Percentiles rank a stretch among this genome's conserved stretches.
phyloP scores from a whole-genome alignment of 208 protist genomes.

The Leishmania mexicana region DNA sequence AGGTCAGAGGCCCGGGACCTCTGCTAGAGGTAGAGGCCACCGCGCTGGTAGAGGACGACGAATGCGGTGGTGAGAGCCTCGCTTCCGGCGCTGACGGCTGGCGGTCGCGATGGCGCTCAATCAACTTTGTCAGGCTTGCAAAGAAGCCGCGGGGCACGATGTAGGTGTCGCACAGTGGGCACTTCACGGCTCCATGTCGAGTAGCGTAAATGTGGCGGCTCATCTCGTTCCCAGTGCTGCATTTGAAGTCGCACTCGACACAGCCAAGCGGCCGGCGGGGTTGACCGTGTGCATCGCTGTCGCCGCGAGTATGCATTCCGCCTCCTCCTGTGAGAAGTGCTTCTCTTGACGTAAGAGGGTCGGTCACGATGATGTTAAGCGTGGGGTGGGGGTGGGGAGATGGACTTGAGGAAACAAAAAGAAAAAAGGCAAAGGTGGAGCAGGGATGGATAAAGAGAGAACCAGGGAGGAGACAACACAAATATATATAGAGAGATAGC shows the following conservation, averaged over 20 bases:
- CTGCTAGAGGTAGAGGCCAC: constrained; percentile 1
- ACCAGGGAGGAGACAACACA: not conserved
- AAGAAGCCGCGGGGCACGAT: constrained; percentile 44
- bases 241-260: constrained; percentile 36
- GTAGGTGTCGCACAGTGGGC: constrained; percentile 37
- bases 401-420: not conserved
- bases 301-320: not conserved
- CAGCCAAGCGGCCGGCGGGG: constrained; percentile 25
- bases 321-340: not conserved
- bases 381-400: not conserved
- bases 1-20: constrained; percentile 6
- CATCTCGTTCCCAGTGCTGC: constrained; percentile 37
- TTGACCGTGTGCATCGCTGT: constrained; percentile 1
- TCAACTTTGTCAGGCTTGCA: constrained; percentile 32
- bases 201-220: constrained; percentile 39
- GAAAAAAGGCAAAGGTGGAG: not conserved
- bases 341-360: not conserved
- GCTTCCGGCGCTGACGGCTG: not conserved
- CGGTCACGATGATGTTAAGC: not conserved
- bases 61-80: not conserved
- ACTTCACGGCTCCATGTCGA: constrained; percentile 35
- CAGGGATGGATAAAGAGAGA: not conserved
- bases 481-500: not conserved
- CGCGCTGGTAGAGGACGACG: not conserved
- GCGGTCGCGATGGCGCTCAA: constrained; percentile 24